Evolutionary conservation across 2,329 filamentous ascomycete species (phyloP).

Genomic region (Fusarium succisae): DNA sequence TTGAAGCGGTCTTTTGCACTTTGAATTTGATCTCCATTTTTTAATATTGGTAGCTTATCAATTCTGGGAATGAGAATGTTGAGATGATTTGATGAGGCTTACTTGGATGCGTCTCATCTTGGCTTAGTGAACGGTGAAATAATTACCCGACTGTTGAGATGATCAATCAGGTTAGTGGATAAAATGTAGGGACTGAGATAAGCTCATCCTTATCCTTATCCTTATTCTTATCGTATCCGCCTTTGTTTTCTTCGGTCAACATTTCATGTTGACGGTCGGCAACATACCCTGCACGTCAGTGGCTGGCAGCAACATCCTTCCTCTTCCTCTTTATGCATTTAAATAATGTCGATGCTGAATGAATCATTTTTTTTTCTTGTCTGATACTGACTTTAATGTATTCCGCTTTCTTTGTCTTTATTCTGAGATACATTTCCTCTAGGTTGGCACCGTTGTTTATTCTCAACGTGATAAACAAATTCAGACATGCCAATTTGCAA

Average conservation of each 20-base stretch:
- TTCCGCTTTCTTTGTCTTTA: no score
- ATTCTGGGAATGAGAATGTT: not conserved
- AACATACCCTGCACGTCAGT: not conserved
- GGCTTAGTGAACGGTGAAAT: no score
- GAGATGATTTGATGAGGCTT: not conserved
- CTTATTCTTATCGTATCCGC: not conserved
- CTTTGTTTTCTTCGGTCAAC: not conserved
- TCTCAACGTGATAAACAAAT: no score
- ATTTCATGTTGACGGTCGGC: not conserved
- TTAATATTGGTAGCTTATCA: no score
- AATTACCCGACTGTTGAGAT: not conserved
- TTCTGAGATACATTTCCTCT: no score
- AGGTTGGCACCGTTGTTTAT: no score
- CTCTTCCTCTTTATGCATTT: not conserved
- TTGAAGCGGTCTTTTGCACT: not conserved
- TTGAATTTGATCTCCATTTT: slow-evolving; percentile 13
- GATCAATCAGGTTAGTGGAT: not conserved
- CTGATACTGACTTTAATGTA: no score
- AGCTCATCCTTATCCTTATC: not conserved
- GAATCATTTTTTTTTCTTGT: no score
- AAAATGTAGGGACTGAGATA: not conserved
- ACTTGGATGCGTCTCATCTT: no score
- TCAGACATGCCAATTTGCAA: no score
- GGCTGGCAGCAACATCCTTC: not conserved
- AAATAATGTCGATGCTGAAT: no score